Evolutionary conservation across 2,329 filamentous ascomycete genomes (phyloP), one percentile per base, ranked within the genome.

Genomic region (Microdochium paspali): DNA sequence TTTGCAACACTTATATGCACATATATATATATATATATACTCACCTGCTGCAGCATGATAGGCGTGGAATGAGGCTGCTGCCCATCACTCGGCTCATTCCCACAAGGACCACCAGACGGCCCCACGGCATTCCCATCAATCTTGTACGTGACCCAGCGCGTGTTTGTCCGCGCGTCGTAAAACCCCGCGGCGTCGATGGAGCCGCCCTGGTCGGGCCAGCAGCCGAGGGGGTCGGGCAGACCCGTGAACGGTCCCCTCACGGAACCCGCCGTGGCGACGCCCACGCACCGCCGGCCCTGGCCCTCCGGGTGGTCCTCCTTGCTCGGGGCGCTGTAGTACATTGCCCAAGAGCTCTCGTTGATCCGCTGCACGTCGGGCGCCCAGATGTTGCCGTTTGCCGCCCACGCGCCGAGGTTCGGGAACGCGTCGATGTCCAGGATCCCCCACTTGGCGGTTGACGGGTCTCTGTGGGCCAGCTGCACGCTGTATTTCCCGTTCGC

Each of bases 101-200:
- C 50, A 21, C 61, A 63, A 51, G 68, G 67, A 48, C 54, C 54
- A 24, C 51, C 53, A 20, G 52, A 21, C 4, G 31, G 31, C 18
- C 53, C 54, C 28, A 69, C 56, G 50, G 60, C 65, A 55, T 76
- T 77, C 18, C 73, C 73, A 56, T 79, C 74, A 28, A 76, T 61
- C 55, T 78, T 79, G 62, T 74, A 78, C 3, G 70, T 61, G 3
- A 78, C 63, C 53, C 76, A 78, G 10, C 68, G 65, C 3, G 58
- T 66, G 32, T 69, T 69, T 3, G 28, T 30, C 45, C 72, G 69
- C 52, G 78, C 73, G 9, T 59, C 57, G 58, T 76, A 77, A 21
- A 44, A 47, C 2, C 70, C 70, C 10, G 68, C 63, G 0, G 73
- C 60, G 50, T 78, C 74, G 53, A 78, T 77, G 3, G 72, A 67